Base-by-base conservation (phyloP, 768 basidiomycete species). In the Mycena amicta region DNA sequence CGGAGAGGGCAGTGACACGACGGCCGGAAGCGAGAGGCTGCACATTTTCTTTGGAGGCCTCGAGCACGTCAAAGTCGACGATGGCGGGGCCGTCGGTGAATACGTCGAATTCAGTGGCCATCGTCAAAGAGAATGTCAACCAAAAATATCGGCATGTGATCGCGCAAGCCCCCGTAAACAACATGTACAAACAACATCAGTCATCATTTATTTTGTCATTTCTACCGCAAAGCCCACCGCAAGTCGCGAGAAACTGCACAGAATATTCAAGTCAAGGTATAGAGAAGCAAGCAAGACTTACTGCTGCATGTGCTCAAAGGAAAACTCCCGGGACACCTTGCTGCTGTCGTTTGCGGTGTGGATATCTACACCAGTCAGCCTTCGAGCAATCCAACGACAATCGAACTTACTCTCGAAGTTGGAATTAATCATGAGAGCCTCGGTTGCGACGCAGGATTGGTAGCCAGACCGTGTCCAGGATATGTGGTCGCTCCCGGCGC, bases 31-130 rank as follows among this genome's bases (percentile, higher is more conserved):
- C 89, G 11, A 93, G 81, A 40, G 90, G 91, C 70, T 90, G 92
- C 28, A 93, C 89, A 65, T 93, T 93, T 71, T 93, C 91, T 68
- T 93, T 93, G 13, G 90, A 84, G 3, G 89, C 89, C 67, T 92
- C 90, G 16, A 93, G 79, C 0, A 93, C 75, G 66, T 92, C 91
- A 61, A 85, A 88, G 73, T 93, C 90, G 46, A 93, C 88, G 45
- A 92, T 86, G 23, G 74, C 63, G 0, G 77, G 71, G 3, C 68
- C 64, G 27, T 73, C 67, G 16, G 76, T 77, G 56, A 83, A 79
- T 59, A 81, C 74, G 55, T 80, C 79, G 57, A 76, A 75, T 50
- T 74, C 68, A 27, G 65, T 50, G 50, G 63, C 53, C 71, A 71
- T 70, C 23, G 40, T 41, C 12, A 66, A 66, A 22, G 5, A 58